Base-by-base conservation (phyloP, 164 flowering plant genomes). In the Aristolochia fimbriata region DNA sequence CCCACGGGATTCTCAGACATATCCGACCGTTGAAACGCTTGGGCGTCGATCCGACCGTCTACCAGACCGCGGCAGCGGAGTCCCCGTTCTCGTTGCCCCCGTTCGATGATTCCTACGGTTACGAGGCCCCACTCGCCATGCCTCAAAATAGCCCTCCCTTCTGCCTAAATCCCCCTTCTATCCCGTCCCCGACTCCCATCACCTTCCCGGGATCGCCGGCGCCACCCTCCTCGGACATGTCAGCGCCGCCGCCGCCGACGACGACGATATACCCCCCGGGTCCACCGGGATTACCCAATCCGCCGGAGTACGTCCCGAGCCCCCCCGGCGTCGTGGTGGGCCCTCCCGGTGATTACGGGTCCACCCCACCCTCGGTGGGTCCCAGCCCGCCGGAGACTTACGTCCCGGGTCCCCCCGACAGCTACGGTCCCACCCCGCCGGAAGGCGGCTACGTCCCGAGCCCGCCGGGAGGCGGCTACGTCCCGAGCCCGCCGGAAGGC, bases 51-150 rank as follows among this genome's bases (percentile, higher is more conserved):
- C 57, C 60, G 23, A 16, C 15, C 11, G 46, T 62, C 22, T 75
- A 62, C 37, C 55, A 76, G n/a, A 23, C 77, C 1, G 77, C 73
- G 59, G 52, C 71, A 2, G 78, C 82, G 15, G 71, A 79, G 54
- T 77, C 93, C 4, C 87, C 89, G 0, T 76, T 78, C 62, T 60
- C 80, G 54, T 43, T 85, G 55, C 81, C 88, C 24, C 91, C 89
- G 14, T 78, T 65, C 59, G 87, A 83, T 2, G 58, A 60, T 12
- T 11, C 64, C 13, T 31, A 27, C 47, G 58, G 59, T 15, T 74
- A 89, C 15, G 65, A 79, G 6, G 59, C 78, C 12, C 87, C 91
- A 16, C 48, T 64, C 47, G 66, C 83, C 5, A 47, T 76, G 58
- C 78, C 90, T 0, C 77, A 76, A 57, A 75, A 65, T 61, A 23